A percentile compares a stretch with the other conserved stretches of the same genome.
These are phyloP conservation scores for Yamadazyma insecticola DNA, from an alignment of 805 yeast species.

Conservation along the genomic window DNA sequence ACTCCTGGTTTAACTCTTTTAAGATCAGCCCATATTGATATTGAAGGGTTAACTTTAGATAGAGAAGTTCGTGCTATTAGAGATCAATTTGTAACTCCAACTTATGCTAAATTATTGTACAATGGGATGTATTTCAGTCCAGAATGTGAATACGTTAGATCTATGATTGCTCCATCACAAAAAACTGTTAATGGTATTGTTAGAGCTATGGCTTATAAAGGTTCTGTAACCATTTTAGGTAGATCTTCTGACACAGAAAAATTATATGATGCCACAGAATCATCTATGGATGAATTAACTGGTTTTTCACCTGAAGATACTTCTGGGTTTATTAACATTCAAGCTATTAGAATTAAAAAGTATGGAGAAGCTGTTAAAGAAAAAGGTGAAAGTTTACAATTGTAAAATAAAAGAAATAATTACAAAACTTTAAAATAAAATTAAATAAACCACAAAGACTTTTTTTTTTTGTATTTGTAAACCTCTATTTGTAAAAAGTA, in stretches of 20 bases:
- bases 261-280: conserved; percentile 95
- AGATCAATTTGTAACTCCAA: conserved; percentile 91
- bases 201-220: conserved; percentile 91
- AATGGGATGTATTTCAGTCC: conserved; percentile 98
- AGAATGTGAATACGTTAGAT: conserved; percentile 93
- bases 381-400: conserved; percentile 52
- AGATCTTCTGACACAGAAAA: conserved; percentile 95
- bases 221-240: conserved; percentile 77
- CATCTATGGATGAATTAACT: conserved; percentile 98
- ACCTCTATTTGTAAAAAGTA: conserved; percentile 4
- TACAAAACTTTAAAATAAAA: not conserved
- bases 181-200: conserved; percentile 94
- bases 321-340: conserved; percentile 95
- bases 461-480: conserved; percentile 2
- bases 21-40: conserved; percentile 91
- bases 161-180: conserved; percentile 94
- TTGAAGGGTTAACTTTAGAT: conserved; percentile 95
- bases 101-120: conserved; percentile 86
- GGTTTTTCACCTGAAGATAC: conserved; percentile 98
- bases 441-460: not conserved
- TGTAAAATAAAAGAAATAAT: conserved; percentile 20
- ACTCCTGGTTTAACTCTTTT: conserved; percentile 96
- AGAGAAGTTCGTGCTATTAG: conserved; percentile 97
- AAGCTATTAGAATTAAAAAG: conserved; percentile 97
- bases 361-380: conserved; percentile 94